Evolutionary conservation across 495 filamentous ascomycete species (phyloP).

Genomic region (Chlorociboria aeruginascens): DNA sequence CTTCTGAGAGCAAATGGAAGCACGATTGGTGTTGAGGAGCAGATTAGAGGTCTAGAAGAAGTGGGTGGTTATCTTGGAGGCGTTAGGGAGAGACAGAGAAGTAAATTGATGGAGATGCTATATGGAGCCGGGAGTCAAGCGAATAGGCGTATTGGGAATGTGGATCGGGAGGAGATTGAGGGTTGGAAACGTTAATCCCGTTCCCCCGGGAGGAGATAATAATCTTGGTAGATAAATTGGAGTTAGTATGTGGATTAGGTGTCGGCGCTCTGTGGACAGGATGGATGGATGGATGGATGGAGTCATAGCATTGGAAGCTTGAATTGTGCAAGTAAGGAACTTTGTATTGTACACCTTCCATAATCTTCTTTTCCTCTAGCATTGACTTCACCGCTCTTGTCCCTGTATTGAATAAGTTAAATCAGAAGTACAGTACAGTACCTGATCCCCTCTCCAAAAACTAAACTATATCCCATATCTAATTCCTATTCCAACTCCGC

Average conservation of each 20-base stretch:
- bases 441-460: no score
- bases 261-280: background rate
- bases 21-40: slow-evolving; percentile 64
- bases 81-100: slow-evolving; percentile 66
- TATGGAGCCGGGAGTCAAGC: slow-evolving; percentile 44
- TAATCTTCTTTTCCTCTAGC: no score
- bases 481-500: no score
- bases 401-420: no score
- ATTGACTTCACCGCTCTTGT: no score
- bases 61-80: slow-evolving; percentile 63
- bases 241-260: background rate
- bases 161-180: slow-evolving; percentile 5
- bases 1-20: slow-evolving; percentile 57
- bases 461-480: no score
- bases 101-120: slow-evolving; percentile 68
- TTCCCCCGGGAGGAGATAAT: background rate
- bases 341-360: no score
- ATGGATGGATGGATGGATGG: no score
- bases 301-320: no score
- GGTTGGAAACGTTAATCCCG: slow-evolving; percentile 6
- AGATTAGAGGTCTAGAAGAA: slow-evolving; percentile 69
- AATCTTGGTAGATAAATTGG: background rate
- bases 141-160: slow-evolving; percentile 6
- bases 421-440: no score
- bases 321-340: no score